Evolutionary conservation across 305 asterid genomes (phyloP), one percentile per base, ranked within the genome.

Genomic region (Withania somnifera): DNA sequence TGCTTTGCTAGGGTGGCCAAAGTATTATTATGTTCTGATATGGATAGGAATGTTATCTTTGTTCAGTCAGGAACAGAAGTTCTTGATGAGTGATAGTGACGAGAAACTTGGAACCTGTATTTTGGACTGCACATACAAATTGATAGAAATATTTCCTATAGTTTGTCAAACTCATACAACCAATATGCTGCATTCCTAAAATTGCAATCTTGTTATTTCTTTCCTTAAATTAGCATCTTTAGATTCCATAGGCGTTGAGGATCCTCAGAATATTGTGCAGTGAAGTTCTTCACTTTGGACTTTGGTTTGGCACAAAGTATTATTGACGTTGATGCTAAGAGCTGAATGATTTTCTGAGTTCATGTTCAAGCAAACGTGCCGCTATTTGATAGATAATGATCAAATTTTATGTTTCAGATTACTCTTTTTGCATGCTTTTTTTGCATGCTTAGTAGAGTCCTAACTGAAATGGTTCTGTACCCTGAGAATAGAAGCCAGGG

Each of bases 81-180:
- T 52, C 40, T 71, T 61, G 84, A 57, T 75, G 52, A 3, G 78
- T 78, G 81, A 57, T 67, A 42, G 78, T 82, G 82, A 40, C 2
- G 80, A 82, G 52, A 79, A 75, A 30, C 63, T 80, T 82, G 63
- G 57, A 76, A 64, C 79, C 45, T 81, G 83, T 83, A 67, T 36
- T 52, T 54, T 47, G 79, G 75, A 60, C 82, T 83, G 85, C 84
- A 80, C 58, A 77, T 78, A 86, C 34, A 68, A 22, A 68, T 24
- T 30, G 64, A 75, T 53, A 76, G 50, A 36, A 32, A 60, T 77
- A 81, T 56, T 30, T 30, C 20, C 51, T 56, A 52, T 63, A 73
- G 64, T 40, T 36, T 81, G 84, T 68, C 52, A 75, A 75, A 10
- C 51, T 34, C 63, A 17, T 50, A 75, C 63, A 51, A 76, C 30